Conservation (phyloP, 1,284 basidiomycete genomes). For the Puccinia hordei region DNA sequence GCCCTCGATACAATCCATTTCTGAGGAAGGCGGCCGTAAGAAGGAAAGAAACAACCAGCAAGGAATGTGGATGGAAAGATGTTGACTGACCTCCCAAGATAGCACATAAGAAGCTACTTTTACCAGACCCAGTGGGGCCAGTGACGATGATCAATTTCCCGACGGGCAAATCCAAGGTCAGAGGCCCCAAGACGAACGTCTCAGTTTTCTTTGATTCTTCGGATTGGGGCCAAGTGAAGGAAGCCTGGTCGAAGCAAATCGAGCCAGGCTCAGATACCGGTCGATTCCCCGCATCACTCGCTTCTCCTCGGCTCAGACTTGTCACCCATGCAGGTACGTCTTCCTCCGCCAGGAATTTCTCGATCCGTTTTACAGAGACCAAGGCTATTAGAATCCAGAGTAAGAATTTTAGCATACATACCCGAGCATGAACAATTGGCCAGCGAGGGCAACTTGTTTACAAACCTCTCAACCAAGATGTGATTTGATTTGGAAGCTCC, state of each 20-base stretch:
- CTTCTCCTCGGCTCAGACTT: slow-evolving; percentile 28
- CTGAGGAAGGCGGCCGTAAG: slow-evolving; percentile 6
- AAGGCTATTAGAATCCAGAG: slow-evolving; percentile 57
- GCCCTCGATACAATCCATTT: slow-evolving; percentile 44
- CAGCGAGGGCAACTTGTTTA: background rate
- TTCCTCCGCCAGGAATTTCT: slow-evolving; percentile 47
- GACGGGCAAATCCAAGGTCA: slow-evolving; percentile 32
- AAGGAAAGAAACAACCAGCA: background rate
- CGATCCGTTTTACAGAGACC: slow-evolving; percentile 48
- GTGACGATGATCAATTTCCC: slow-evolving; percentile 46
- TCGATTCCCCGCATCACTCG: background rate
- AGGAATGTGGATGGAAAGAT: background rate
- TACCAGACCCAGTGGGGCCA: slow-evolving; percentile 50
- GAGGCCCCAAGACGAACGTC: slow-evolving; percentile 34
- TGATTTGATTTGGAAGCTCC: slow-evolving; percentile 46
- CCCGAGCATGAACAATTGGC: background rate
- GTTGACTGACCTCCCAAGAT: slow-evolving; percentile 39
- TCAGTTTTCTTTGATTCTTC: slow-evolving; percentile 23
- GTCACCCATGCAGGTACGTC: slow-evolving; percentile 50
- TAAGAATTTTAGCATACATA: background rate
- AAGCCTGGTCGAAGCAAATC: slow-evolving; percentile 54
- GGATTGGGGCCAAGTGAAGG: slow-evolving; percentile 64
- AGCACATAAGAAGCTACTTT: slow-evolving; percentile 47
- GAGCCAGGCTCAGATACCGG: slow-evolving; percentile 31
- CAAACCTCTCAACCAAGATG: slow-evolving; percentile 49